Evolutionary conservation across 306 rosid species (phyloP).

Genomic region (Crataegus laevigata): DNA sequence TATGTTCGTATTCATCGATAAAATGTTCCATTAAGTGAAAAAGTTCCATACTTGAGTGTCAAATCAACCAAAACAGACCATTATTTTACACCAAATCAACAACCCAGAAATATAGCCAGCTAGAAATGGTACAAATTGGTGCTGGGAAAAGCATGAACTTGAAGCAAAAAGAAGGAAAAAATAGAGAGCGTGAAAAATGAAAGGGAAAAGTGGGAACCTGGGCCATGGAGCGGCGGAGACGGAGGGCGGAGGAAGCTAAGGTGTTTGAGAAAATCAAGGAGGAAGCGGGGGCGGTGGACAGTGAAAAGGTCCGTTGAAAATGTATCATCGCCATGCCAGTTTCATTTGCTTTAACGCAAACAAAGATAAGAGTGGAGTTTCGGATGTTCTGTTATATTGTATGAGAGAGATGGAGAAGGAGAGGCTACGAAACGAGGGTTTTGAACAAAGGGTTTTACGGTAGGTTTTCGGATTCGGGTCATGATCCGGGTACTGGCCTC

Average conservation of each 20-base stretch:
- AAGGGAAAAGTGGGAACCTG: slow-evolving; percentile 16
- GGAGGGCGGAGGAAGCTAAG: slow-evolving; percentile 30
- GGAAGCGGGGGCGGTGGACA: slow-evolving; percentile 15
- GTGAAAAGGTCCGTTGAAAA: slow-evolving; percentile 44
- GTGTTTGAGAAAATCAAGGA: slow-evolving; percentile 23
- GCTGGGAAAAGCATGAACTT: neutral
- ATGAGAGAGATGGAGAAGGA: neutral
- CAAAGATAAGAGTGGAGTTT: neutral
- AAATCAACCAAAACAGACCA: neutral
- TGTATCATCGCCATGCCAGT: slow-evolving; percentile 38
- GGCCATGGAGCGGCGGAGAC: slow-evolving; percentile 45
- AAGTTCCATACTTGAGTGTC: neutral
- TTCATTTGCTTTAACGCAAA: slow-evolving; percentile 22
- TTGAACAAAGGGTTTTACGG: slow-evolving; percentile 3
- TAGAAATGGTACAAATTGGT: neutral
- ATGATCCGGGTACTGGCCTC: neutral
- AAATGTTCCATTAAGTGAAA: neutral
- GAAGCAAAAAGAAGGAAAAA: neutral
- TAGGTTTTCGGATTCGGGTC: neutral
- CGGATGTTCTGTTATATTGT: neutral
- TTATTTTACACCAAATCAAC: neutral
- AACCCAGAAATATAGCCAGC: neutral
- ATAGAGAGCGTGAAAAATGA: neutral
- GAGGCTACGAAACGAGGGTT: neutral
- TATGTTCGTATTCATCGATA: neutral